A percentile compares a stretch with the other conserved stretches of the same genome.
Conservation (phyloP, 2,329 filamentous ascomycete genomes). For the Alternaria hordeiaustralica region DNA sequence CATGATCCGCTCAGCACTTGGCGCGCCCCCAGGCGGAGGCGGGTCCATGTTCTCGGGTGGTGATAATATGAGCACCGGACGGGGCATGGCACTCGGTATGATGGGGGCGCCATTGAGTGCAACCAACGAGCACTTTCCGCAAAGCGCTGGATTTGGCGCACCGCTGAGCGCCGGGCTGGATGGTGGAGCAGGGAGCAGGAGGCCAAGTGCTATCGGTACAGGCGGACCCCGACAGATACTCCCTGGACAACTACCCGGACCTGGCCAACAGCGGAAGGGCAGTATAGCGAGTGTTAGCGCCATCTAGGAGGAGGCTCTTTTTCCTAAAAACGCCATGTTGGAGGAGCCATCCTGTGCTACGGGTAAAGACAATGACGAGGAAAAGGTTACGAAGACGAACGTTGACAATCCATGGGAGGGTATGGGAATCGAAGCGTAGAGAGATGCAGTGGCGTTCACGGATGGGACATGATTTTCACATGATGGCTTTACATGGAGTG, state of each 20-base stretch:
- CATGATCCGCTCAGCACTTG: constrained; percentile 66
- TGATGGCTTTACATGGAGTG: not conserved
- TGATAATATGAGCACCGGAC: constrained; percentile 30
- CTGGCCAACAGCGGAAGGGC: constrained; percentile 5
- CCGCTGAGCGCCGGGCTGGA: constrained; percentile 44
- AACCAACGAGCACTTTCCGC: constrained; percentile 39
- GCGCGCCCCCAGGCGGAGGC: constrained; percentile 48
- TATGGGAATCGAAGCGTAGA: not conserved
- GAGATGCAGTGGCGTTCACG: not conserved
- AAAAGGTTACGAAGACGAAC: not conserved
- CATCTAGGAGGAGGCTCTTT: not conserved
- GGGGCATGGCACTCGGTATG: constrained; percentile 37
- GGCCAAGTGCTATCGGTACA: constrained; percentile 41
- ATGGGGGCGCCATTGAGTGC: constrained; percentile 42
- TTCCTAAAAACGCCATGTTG: not conserved
- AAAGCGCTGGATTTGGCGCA: constrained; percentile 34
- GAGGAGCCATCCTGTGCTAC: too few species aligned
- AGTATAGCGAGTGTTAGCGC: constrained; percentile 5
- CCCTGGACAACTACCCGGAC: constrained; percentile 39
- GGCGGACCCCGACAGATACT: constrained; percentile 45
- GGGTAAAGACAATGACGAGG: not conserved
- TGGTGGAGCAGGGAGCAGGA: constrained; percentile 29
- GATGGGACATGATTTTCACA: not conserved
- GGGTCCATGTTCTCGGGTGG: constrained; percentile 29
- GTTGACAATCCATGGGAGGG: not conserved